A percentile compares a stretch with the other conserved stretches of the same genome.
Evolutionary conservation across 2,329 filamentous ascomycete genomes (phyloP).

Genomic region (Curvularia sp.): DNA sequence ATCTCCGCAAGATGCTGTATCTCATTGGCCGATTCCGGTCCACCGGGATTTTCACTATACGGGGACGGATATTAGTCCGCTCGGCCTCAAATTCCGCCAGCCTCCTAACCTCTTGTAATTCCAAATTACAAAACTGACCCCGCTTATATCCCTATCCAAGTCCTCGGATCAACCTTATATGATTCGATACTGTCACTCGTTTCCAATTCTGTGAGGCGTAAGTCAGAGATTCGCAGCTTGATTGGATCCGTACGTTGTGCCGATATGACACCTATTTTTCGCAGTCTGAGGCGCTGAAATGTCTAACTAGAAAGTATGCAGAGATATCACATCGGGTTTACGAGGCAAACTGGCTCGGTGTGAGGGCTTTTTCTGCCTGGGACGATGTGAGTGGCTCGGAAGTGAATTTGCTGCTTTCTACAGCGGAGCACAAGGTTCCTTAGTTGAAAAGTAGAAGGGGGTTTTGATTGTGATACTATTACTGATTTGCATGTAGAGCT

Average conservation of each 20-base stretch:
- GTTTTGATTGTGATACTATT: background rate
- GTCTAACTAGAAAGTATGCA: background rate
- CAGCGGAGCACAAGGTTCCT: background rate
- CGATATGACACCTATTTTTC: background rate
- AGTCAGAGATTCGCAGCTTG: background rate
- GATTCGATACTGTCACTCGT: background rate
- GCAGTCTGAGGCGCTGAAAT: background rate
- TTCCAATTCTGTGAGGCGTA: background rate
- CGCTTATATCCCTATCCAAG: background rate
- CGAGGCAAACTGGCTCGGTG: background rate
- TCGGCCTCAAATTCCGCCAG: background rate
- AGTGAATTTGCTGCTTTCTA: too few species aligned
- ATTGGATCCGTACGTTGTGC: background rate
- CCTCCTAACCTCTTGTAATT: background rate
- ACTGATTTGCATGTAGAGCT: background rate
- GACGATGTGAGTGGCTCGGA: constrained; percentile 3
- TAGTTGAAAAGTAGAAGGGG: background rate
- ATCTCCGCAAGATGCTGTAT: too few species aligned
- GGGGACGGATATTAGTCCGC: too few species aligned
- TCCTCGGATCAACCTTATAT: background rate
- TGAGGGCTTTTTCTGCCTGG: background rate
- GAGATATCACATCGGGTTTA: background rate
- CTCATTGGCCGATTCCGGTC: too few species aligned
- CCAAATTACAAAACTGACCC: background rate
- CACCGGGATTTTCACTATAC: too few species aligned